These are phyloP conservation scores for Pseudisothecium myosuroides DNA, from an alignment of 225 moss, liverwort and hornwort genomes.

Conservation along the genomic window DNA sequence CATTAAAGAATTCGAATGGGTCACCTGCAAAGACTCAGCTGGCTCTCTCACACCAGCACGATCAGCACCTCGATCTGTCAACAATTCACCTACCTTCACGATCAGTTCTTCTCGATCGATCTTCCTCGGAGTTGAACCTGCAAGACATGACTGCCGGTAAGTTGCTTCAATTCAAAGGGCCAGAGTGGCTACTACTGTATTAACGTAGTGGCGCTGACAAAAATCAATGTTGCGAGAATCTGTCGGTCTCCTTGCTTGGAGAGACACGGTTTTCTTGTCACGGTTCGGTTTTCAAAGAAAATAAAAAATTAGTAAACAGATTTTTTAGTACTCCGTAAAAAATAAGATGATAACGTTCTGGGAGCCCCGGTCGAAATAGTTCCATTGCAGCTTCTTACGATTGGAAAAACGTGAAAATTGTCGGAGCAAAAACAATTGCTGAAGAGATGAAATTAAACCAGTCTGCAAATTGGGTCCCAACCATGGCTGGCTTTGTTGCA, in stretches of 20 bases:
- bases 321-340: not conserved
- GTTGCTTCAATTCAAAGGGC: not conserved
- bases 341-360: not conserved
- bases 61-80: not conserved
- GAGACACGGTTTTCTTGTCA: not conserved
- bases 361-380: not conserved
- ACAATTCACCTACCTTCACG: not conserved
- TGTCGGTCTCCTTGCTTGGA: not conserved
- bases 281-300: not conserved
- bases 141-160: not conserved
- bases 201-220: not conserved
- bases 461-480: not conserved
- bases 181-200: not conserved
- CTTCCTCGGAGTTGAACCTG: not conserved
- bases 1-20: not conserved
- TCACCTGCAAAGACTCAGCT: not conserved
- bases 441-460: not conserved
- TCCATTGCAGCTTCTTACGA: not conserved
- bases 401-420: not conserved
- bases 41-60: not conserved
- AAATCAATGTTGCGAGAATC: not conserved
- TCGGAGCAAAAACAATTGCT: not conserved
- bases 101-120: not conserved
- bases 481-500: not conserved
- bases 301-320: not conserved